Base-by-base conservation (phyloP, 2,329 filamentous ascomycete genomes). In the Phoma herbarum region DNA sequence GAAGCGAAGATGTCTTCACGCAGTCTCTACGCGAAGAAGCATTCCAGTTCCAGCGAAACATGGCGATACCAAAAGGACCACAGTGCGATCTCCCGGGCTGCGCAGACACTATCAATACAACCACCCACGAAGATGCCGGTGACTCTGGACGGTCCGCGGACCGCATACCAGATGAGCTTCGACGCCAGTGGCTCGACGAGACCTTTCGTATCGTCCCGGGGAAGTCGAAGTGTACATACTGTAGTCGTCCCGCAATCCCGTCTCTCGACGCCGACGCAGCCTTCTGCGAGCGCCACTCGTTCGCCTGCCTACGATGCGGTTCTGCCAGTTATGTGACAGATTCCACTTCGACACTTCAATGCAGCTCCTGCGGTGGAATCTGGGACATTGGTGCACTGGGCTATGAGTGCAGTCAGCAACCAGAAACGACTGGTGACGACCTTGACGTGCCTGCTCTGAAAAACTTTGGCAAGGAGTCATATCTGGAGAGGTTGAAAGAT, bases 261-360 rank as follows among this genome's bases (percentile, higher is more conserved):
- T 56, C 63, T 9, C 47, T 57, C n/a, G 43, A 48, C 1, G 35
- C 51, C 9, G 26, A 20, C 26, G 12, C 28, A 3, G 35, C 59
- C 3, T 55, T 77, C 5, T 82, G 80, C 57, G 79, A 80, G 60
- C 70, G 71, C 18, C 81, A 80, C 61, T 66, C 64, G 4, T 81
- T 81, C 55, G 58, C 70, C 0, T 82, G 80, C 61, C 77, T 81
- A 47, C 69, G 79, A 0, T 82, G 80, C 48, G 74, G 73, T 1
- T 43, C 37, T 3, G 48, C 16, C 1, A 72, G 64, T 7, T 31
- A 44, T 1, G 45, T 78, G 3, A 59, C 59, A 0, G 46, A 64
- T 1, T 53, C 59, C 7, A 66, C 63, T 0, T 63, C 62, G 0
- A 60, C 6, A 1, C 52, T 80, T 0, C 48, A 46, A 16, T 81